These are phyloP conservation scores for Centella asiatica DNA, from an alignment of 129 eudicot species.

Conservation along the genomic window DNA sequence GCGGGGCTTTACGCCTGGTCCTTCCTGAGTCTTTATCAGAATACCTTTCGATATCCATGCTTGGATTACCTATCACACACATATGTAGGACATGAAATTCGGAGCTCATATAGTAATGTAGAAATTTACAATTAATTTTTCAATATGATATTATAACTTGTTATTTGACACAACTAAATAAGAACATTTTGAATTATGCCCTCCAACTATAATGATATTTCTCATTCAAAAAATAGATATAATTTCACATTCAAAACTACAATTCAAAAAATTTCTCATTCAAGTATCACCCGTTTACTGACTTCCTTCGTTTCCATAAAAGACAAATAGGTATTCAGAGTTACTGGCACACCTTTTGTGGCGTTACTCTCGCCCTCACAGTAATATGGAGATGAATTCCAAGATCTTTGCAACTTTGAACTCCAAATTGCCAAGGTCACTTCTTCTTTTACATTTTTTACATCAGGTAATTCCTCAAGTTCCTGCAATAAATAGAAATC, in stretches of 20 bases:
- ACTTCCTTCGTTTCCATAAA: background rate
- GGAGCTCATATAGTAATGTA: background rate
- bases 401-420: constrained; percentile 20
- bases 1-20: constrained; percentile 27
- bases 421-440: constrained; percentile 15
- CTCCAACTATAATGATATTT: no score
- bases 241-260: no score
- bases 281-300: no score
- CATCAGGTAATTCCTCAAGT: constrained; percentile 27
- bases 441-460: constrained; percentile 15
- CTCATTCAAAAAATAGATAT: no score
- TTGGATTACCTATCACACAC: constrained; percentile 9
- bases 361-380: constrained; percentile 21
- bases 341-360: constrained; percentile 16
- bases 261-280: no score
- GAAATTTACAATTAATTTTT: background rate
- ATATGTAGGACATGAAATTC: background rate
- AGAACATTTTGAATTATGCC: no score
- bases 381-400: constrained; percentile 35
- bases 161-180: no score
- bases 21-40: constrained; percentile 27
- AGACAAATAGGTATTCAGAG: background rate
- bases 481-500: constrained; percentile 16
- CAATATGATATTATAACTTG: background rate
- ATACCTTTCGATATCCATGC: constrained; percentile 32